Percentiles rank a stretch among this genome's conserved stretches.
These are phyloP conservation scores for Aspergillus ustus DNA, from an alignment of 2,329 filamentous ascomycete species.

Conservation along the genomic window DNA sequence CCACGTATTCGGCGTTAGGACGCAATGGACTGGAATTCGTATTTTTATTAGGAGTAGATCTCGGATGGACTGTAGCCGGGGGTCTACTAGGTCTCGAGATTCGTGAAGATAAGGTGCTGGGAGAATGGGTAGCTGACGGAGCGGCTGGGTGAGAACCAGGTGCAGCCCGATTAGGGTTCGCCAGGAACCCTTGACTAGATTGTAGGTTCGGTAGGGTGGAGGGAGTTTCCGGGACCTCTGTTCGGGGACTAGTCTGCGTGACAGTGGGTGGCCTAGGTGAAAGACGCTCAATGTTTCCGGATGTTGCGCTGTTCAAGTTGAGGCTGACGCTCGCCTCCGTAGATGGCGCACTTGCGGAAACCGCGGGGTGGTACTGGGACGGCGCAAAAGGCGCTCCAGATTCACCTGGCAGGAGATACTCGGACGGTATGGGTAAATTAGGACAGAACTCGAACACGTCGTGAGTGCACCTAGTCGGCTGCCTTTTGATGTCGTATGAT, in stretches of 20 bases:
- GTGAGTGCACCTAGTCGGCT: neutral
- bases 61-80: neutral
- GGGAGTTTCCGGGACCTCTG: constrained; percentile 32
- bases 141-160: constrained; percentile 7
- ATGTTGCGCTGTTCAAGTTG: neutral
- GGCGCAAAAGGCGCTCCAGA: constrained; percentile 2
- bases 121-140: neutral
- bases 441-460: constrained; percentile 22
- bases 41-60: neutral
- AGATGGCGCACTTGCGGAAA: neutral
- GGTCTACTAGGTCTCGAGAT: neutral
- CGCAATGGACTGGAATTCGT: neutral
- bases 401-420: constrained; percentile 25
- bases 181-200: constrained; percentile 7
- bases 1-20: neutral
- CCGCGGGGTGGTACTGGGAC: neutral
- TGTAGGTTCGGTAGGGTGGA: constrained; percentile 3
- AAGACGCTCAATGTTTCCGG: neutral
- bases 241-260: neutral
- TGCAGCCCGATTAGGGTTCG: neutral
- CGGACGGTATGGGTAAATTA: constrained; percentile 19
- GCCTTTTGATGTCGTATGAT: neutral
- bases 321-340: neutral
- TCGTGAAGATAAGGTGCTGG: constrained; percentile 12
- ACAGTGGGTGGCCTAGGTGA: neutral